Evolutionary conservation across 768 basidiomycete genomes (phyloP), one percentile per base, ranked within the genome.

Genomic region (Mycena epipterygia): DNA sequence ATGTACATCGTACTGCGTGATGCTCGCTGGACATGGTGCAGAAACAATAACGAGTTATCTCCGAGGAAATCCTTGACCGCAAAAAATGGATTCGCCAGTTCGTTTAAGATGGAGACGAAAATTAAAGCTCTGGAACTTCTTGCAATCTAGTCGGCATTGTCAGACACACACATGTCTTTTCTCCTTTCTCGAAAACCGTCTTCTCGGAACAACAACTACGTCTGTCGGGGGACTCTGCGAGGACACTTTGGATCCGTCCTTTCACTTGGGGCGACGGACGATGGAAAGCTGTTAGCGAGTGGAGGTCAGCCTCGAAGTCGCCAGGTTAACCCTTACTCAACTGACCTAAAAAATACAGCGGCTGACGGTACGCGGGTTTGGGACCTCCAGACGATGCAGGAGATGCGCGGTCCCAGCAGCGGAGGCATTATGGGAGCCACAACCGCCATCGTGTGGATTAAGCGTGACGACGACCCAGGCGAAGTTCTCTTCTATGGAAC

Each of bases 291-390:
- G 13, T 44, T 67, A 0, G 64, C 64, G 3, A 67, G 64, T 35
- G 64, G 55, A 58, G 64, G 64, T 67, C 14, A 48, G 56, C 5
- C 25, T 64, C 29, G 8, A 37, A 37, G 35, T 8, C 17, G 14
- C 3, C 25, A 27, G 12, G 6, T 37, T 52, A 41, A 52, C 37
- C 16, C 33, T 52, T 41, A 25, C 48, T 39, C 29, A 6, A 33
- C 53, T 55, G 23, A 65, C 39, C 48, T 35, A 33, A 12, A 19
- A 44, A 35, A 17, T 5, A 33, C 21, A 73, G 71, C 62, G 29
- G 51, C 71, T 11, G 72, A 73, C 51, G 72, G 72, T 14, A 60
- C 64, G n/a, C 17, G 13, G 33, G 41, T 73, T n/a, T 73, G 71
- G 71, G 51, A 60, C 32, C 53, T 73, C 37, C 16, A 33, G 19